phyloP scores from a whole-genome alignment of 1,284 basidiomycete genomes.

The Apiotrichum mycotoxinovorans region DNA sequence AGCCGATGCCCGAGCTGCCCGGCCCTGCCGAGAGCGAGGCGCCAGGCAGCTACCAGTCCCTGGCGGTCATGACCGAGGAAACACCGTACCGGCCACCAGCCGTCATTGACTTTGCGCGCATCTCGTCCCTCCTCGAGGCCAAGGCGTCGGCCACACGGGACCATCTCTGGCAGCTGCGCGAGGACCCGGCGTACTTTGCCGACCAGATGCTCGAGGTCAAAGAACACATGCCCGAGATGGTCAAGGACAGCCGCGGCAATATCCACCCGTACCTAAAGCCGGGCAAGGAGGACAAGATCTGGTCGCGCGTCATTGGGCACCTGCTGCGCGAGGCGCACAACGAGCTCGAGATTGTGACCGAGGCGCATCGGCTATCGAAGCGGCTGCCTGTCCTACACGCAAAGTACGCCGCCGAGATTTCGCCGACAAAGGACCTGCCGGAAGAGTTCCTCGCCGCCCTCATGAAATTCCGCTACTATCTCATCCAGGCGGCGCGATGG shows the following conservation, averaged over 20 bases:
- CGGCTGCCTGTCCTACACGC: background rate
- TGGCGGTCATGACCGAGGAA: constrained; percentile 2
- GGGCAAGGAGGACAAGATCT: background rate
- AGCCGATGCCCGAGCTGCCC: background rate
- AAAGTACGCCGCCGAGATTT: background rate
- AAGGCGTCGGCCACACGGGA: background rate
- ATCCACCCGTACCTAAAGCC: background rate
- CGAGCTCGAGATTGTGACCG: background rate
- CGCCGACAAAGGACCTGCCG: background rate
- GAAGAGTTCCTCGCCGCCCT: background rate
- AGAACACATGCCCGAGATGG: background rate
- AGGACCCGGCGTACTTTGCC: constrained; percentile 5
- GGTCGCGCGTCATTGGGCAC: background rate
- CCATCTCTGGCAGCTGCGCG: constrained; percentile 5
- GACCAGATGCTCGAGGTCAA: constrained; percentile 1
- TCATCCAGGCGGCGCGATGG: background rate
- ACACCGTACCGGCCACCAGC: constrained; percentile 1
- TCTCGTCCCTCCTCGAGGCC: constrained; percentile 1
- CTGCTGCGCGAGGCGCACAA: background rate
- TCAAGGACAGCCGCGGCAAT: background rate
- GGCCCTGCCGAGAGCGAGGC: background rate
- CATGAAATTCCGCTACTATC: constrained; percentile 2
- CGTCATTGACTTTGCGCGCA: background rate
- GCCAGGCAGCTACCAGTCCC: background rate
- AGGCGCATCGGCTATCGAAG: background rate